Base-by-base conservation (phyloP, 164 flowering plant genomes). In the Nelumbo lutea region DNA sequence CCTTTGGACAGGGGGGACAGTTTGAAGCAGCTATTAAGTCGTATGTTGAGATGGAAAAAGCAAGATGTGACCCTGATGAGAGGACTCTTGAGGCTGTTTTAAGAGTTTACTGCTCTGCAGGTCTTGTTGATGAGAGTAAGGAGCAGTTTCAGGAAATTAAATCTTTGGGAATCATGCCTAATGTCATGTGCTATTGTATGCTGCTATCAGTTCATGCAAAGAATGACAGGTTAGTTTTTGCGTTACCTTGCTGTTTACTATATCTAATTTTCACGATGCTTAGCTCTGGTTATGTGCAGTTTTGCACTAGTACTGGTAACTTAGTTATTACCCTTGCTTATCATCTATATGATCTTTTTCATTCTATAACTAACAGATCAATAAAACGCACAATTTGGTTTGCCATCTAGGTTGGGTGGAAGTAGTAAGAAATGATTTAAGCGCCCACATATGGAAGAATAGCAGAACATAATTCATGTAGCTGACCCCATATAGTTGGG, bases 171-270 rank as follows among this genome's bases (percentile, higher is more conserved):
- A 76, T 82, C 62, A 69, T 87, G 79, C 97, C 98, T 2, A 90
- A 86, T 73, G 80, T 90, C 70, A 86, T 88, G 82, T 87, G 95
- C 79, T 89, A 94, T 77, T 91, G 96, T 67, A 83, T 86, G 90
- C 83, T 91, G 93, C 86, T 94, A 61, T 89, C 95, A n/a, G 87
- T 85, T 66, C 89, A 82, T 80, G 95, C 92, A 59, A 94, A 84
- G 72, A 73, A 69, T 80, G 82, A 88, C 76, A 88, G 97, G 98
- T 94, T 47, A 81, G 85, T 27, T 65, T 75, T 67, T 46, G 6
- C 13, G 11, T 64, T 8, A 5, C 64, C 9, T 39, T 57, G 5
- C 8, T 15, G 4, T 57, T 52, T 51, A 9, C 7, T 53, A 3
- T 69, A 4, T 15, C 1, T 42, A 9, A 38, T 3, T 61, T 52